Evolutionary conservation across 108 stramenopile genomes (phyloP), one percentile per base, ranked within the genome.

Genomic region (Fistulifera pelliculosa): DNA sequence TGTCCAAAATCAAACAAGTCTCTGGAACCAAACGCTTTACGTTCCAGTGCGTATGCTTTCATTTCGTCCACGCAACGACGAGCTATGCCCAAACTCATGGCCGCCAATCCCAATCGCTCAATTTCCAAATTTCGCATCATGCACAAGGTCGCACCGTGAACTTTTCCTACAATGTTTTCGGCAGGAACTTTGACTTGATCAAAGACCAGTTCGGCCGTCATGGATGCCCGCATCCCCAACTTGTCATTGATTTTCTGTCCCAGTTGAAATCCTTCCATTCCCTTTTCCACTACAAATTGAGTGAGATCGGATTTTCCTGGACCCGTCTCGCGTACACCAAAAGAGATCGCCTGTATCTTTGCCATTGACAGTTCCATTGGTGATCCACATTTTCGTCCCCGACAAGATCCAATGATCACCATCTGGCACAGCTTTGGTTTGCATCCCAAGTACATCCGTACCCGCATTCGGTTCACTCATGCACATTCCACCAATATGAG

Each of bases 111-210:
- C 12, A 99, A 60, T 22, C 97, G 80, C 57, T 99, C 98, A 47
- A 99, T 93, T 69, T 99, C 98, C 47, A 99, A 72, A 63, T 99
- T 99, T 41, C 96, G 69, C 98, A 99, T 98, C 98, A 99, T 99
- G 60, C 95, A 96, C 0, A 95, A 23, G 14, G 90, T 77, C 2
- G 97, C 98, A 6, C 85, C 88, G 59, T 95, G 80, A 41, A 90
- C 76, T 24, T 89, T 62, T 14, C 96, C 97, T 0, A 99, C 93
- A 38, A 97, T 68, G 61, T 95, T 83, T 12, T 62, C 72, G 7
- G 68, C 43, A 2, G 94, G 94, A 35, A 99, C 69, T 38, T 66
- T 64, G 1, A 97, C 96, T 54, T 95, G 80, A 44, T 98, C 92
- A 61, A 99, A 99, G 1, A 99, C 98, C 11, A 99, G 75, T 64